A percentile compares a stretch with the other conserved stretches of the same genome.
phyloP scores from a whole-genome alignment of 2,329 filamentous ascomycete species.

The Talaromyces islandicus region DNA sequence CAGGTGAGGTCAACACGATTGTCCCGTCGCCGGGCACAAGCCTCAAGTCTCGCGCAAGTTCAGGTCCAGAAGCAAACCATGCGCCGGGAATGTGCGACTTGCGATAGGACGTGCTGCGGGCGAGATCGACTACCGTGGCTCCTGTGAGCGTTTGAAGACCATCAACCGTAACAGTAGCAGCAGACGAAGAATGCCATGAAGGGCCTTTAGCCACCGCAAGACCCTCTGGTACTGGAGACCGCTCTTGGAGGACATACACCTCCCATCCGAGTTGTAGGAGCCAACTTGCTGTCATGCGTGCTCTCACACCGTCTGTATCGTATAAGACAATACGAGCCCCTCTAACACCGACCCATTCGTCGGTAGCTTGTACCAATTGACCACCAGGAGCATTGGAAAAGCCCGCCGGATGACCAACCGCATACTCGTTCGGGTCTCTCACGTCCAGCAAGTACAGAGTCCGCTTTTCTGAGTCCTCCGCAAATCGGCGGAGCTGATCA shows the following conservation, averaged over 20 bases:
- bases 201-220: not conserved
- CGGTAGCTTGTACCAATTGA: slow-evolving; percentile 26
- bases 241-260: slow-evolving; percentile 19
- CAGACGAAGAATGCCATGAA: not conserved
- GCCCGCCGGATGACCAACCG: slow-evolving; percentile 16
- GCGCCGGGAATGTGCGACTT: slow-evolving; percentile 26
- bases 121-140: slow-evolving; percentile 21
- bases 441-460: slow-evolving; percentile 25
- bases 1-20: slow-evolving; percentile 18
- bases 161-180: slow-evolving; percentile 4
- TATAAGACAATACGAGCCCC: slow-evolving; percentile 24
- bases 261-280: slow-evolving; percentile 27
- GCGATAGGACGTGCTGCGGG: slow-evolving; percentile 22
- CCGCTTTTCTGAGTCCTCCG: slow-evolving; percentile 11
- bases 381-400: slow-evolving; percentile 25
- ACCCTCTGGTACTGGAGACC: slow-evolving; percentile 9
- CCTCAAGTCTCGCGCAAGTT: slow-evolving; percentile 21
- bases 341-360: slow-evolving; percentile 27
- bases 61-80: slow-evolving; percentile 26
- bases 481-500: slow-evolving; percentile 8
- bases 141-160: slow-evolving; percentile 11
- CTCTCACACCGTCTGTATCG: slow-evolving; percentile 23
- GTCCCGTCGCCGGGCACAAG: slow-evolving; percentile 12
- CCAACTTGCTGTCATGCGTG: slow-evolving; percentile 25
- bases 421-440: slow-evolving; percentile 24